phyloP scores from a whole-genome alignment of 1,284 basidiomycete genomes.

The Tylopilus sp. region DNA sequence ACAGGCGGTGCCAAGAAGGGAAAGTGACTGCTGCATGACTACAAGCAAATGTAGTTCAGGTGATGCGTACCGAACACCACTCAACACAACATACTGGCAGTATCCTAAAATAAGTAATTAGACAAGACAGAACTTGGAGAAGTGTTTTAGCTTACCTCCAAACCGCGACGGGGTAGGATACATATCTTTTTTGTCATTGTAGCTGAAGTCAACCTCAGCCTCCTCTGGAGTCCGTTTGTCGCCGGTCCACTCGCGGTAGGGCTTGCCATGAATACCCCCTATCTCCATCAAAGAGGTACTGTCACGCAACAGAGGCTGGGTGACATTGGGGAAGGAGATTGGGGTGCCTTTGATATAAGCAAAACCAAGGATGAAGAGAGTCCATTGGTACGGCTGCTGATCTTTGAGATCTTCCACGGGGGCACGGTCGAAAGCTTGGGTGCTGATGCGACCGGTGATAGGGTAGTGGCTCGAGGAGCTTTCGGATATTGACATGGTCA shows the following conservation, averaged over 20 bases:
- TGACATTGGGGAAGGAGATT: slow-evolving; percentile 26
- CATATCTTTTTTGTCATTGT: slow-evolving; percentile 33
- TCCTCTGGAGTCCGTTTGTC: slow-evolving; percentile 28
- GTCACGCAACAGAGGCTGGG: slow-evolving; percentile 19
- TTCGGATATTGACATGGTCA: slow-evolving; percentile 54
- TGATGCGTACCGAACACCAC: background rate
- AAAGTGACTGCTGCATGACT: slow-evolving; percentile 35
- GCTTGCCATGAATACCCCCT: slow-evolving; percentile 35
- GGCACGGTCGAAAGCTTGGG: slow-evolving; percentile 30
- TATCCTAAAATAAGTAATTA: slow-evolving; percentile 26
- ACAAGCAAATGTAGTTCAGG: background rate
- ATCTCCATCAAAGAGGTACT: slow-evolving; percentile 31
- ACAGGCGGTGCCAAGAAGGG: slow-evolving; percentile 41
- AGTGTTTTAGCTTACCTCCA: slow-evolving; percentile 25
- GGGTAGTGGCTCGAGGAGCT: slow-evolving; percentile 18
- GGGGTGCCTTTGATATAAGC: slow-evolving; percentile 80
- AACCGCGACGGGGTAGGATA: slow-evolving; percentile 34
- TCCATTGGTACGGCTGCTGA: slow-evolving; percentile 64
- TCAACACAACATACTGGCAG: slow-evolving; percentile 32
- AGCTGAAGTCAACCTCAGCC: slow-evolving; percentile 25
- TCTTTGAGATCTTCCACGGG: slow-evolving; percentile 29
- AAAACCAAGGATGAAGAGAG: slow-evolving; percentile 81
- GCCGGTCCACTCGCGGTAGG: slow-evolving; percentile 34
- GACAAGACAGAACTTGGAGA: background rate
- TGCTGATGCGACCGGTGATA: slow-evolving; percentile 24